Conservation (phyloP, 1,284 basidiomycete genomes). For the Pholiota adiposa region DNA sequence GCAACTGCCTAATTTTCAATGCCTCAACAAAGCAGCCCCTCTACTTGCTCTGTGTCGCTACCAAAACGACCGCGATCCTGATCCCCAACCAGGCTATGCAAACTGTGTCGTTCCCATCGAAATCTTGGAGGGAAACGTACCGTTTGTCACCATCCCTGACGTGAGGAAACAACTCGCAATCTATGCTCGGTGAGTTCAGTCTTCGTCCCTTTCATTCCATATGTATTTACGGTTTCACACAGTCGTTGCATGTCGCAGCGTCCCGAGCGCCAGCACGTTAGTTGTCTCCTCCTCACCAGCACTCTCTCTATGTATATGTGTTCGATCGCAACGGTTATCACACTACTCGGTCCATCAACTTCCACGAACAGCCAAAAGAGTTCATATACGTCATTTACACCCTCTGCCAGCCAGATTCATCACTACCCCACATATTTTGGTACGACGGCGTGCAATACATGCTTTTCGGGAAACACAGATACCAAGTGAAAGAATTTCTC, state of each 20-base stretch:
- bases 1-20: too few species aligned
- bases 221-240: background rate
- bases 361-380: background rate
- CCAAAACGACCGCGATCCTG: background rate
- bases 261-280: background rate
- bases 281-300: background rate
- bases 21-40: background rate
- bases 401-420: background rate
- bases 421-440: background rate
- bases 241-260: background rate
- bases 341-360: background rate
- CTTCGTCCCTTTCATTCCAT: background rate
- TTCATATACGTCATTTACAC: background rate
- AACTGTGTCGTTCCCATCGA: background rate
- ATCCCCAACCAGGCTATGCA: too few species aligned
- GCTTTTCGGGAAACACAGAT: background rate
- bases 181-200: background rate
- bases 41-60: background rate
- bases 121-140: background rate
- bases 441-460: background rate
- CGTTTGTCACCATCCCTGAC: background rate
- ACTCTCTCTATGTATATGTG: background rate
- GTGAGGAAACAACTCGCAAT: background rate
- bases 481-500: background rate
- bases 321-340: background rate